Evolutionary conservation across 2,329 filamentous ascomycete species (phyloP).

Genomic region (Colletotrichum tofieldiae): DNA sequence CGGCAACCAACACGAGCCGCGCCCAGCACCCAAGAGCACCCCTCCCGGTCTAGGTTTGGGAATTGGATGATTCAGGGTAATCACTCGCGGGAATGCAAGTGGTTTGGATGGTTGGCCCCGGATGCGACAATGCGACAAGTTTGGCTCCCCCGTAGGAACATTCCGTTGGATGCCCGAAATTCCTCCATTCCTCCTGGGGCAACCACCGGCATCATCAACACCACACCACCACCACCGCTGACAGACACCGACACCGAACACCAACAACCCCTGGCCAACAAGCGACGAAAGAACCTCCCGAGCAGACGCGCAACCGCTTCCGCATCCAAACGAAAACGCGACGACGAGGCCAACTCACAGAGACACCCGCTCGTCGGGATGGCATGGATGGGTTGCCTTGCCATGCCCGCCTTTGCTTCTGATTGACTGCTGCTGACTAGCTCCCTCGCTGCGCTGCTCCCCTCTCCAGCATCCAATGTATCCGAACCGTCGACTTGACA

Average conservation of each 20-base stretch:
- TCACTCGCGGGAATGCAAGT: constrained; percentile 33
- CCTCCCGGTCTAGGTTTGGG: constrained; percentile 14
- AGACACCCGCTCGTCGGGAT: constrained; percentile 11
- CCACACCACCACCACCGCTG: neutral
- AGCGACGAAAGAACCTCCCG: constrained; percentile 4
- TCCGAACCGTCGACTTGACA: constrained; percentile 29
- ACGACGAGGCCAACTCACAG: constrained; percentile 24
- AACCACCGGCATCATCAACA: constrained; percentile 33
- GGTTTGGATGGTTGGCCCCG: constrained; percentile 35
- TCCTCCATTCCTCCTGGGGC: constrained; percentile 34
- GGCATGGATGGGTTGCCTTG: constrained; percentile 8
- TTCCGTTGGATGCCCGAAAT: constrained; percentile 37
- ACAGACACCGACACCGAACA: neutral
- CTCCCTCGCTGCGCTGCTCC: neutral
- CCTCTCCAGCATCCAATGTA: constrained; percentile 35
- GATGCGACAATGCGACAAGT: constrained; percentile 35
- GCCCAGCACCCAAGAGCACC: neutral
- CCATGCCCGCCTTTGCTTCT: constrained; percentile 9
- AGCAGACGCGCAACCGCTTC: neutral
- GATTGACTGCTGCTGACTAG: constrained; percentile 27
- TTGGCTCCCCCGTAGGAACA: constrained; percentile 1
- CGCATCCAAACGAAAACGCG: constrained; percentile 22
- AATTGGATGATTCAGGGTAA: constrained; percentile 37
- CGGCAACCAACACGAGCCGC: neutral
- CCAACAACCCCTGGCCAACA: neutral